Evolutionary conservation across 371 early-diverging fungal species (phyloP), one percentile per base, ranked within the genome.

Genomic region (Coemansia sp.): DNA sequence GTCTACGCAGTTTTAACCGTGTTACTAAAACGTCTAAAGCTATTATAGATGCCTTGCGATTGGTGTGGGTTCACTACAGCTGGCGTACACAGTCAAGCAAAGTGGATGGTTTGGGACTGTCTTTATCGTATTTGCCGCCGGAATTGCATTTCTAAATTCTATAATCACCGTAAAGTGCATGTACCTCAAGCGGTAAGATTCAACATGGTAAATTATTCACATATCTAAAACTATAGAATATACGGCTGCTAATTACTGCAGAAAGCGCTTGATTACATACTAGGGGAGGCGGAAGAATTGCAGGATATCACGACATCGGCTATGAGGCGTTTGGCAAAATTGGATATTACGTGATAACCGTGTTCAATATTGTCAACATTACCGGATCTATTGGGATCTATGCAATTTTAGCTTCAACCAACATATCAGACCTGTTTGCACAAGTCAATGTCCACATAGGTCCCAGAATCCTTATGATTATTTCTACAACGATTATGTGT

Each of bases 41-140:
- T 61, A 32, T 17, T 26, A 32, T 72, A 72, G 73, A 19, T 75
- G 71, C 13, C 54, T 75, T 53, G 71, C 76, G 8, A 70, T 92
- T 12, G 94, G 94, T 36, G 89, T 90, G 11, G 93, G 94, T 13
- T 86, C 90, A 4, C 82, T 94, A 12, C 90, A 92, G 58, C 82
- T 94, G 7, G 89, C 93, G n/a, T 89, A 84, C 52, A 90, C 92
- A 19, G 78, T 94, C 8, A 83, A 76, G 7, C 88, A 91, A 65
- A 87, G 90, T 62, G 93, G 93, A n/a, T 94, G 94, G 94, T 73
- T 92, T 21, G 89, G 89, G 61, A 59, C 89, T 2, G 15, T 85
- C n/a, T 83, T 94, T 59, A 81, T 94, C 15, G 80, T 87, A 9
- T 76, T 93, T 53, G 84, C 90, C 17, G 90, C 90, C 58, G 65